phyloP scores from a whole-genome alignment of 2,329 filamentous ascomycete species.

The Botryotinia convoluta region DNA sequence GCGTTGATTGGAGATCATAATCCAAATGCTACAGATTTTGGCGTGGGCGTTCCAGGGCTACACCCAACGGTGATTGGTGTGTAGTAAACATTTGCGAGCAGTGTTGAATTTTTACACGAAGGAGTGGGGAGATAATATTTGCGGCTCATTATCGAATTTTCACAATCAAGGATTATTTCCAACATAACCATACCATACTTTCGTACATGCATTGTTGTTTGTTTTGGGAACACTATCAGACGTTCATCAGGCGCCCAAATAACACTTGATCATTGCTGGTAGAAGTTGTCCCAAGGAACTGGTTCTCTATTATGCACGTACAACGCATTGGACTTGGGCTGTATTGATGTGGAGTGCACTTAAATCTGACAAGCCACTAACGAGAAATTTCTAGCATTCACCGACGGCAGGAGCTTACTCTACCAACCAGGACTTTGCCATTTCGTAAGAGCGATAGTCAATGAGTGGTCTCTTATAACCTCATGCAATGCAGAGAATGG shows the following conservation, averaged over 20 bases:
- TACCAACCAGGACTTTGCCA: background rate
- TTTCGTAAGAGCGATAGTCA: background rate
- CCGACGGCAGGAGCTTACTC: background rate
- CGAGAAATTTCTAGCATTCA: slow-evolving; percentile 11
- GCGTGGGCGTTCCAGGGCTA: slow-evolving; percentile 18
- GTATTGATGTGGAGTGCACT: slow-evolving; percentile 16
- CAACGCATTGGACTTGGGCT: slow-evolving; percentile 15
- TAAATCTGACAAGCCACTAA: slow-evolving; percentile 20
- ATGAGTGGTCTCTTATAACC: background rate
- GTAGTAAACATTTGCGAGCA: slow-evolving; percentile 4
- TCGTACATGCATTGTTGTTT: slow-evolving; percentile 7
- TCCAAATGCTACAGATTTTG: slow-evolving; percentile 15
- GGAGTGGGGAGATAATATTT: slow-evolving; percentile 5
- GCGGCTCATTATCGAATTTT: slow-evolving; percentile 17
- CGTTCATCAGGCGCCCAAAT: background rate
- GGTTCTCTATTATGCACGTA: slow-evolving; percentile 19
- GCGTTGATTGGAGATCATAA: slow-evolving; percentile 28
- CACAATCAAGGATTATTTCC: slow-evolving; percentile 29
- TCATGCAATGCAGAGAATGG: slow-evolving; percentile 31
- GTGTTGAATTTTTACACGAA: slow-evolving; percentile 4
- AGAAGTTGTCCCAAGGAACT: slow-evolving; percentile 16
- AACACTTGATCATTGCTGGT: slow-evolving; percentile 6
- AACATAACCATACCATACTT: slow-evolving; percentile 10
- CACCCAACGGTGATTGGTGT: slow-evolving; percentile 11
- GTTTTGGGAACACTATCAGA: background rate